Percentiles rank a stretch among this genome's conserved stretches.
Conservation (phyloP, 768 basidiomycete species). For the Mycena indigotica region DNA sequence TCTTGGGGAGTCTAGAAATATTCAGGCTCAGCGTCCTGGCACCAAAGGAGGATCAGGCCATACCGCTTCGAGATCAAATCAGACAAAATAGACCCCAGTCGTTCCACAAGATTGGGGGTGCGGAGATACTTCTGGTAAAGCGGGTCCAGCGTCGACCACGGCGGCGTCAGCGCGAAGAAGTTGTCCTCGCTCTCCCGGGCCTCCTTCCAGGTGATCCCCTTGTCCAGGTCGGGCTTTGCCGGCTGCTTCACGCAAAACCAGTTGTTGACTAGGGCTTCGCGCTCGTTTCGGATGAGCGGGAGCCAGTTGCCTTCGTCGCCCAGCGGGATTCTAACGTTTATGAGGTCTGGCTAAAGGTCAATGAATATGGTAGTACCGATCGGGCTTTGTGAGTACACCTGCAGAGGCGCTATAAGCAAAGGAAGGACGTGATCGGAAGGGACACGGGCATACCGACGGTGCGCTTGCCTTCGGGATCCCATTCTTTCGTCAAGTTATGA, state of each 20-base stretch:
- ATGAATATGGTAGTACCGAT: constrained; percentile 39
- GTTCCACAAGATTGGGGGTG: constrained; percentile 56
- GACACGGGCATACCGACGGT: constrained; percentile 58
- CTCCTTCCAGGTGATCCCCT: constrained; percentile 56
- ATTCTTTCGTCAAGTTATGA: constrained; percentile 56
- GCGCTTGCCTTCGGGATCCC: constrained; percentile 63
- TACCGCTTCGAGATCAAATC: constrained; percentile 64
- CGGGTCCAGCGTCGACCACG: constrained; percentile 56
- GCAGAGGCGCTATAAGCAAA: neutral
- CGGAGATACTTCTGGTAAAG: constrained; percentile 54
- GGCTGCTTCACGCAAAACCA: constrained; percentile 64
- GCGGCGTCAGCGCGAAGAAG: constrained; percentile 53
- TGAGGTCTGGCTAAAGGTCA: neutral
- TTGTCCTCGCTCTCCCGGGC: constrained; percentile 58
- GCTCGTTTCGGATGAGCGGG: constrained; percentile 54
- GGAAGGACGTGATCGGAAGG: neutral
- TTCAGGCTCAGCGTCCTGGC: neutral
- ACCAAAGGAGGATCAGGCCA: constrained; percentile 5
- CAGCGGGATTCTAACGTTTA: constrained; percentile 38
- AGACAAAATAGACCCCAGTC: constrained; percentile 60
- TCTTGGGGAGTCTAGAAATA: constrained; percentile 54
- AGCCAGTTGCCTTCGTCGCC: constrained; percentile 62
- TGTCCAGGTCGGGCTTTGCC: constrained; percentile 47
- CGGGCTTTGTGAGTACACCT: constrained; percentile 78
- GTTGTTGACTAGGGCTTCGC: constrained; percentile 48